A percentile compares a stretch with the other conserved stretches of the same genome.
Conservation (phyloP, 495 filamentous ascomycete species). For the Tuber calosporum region DNA sequence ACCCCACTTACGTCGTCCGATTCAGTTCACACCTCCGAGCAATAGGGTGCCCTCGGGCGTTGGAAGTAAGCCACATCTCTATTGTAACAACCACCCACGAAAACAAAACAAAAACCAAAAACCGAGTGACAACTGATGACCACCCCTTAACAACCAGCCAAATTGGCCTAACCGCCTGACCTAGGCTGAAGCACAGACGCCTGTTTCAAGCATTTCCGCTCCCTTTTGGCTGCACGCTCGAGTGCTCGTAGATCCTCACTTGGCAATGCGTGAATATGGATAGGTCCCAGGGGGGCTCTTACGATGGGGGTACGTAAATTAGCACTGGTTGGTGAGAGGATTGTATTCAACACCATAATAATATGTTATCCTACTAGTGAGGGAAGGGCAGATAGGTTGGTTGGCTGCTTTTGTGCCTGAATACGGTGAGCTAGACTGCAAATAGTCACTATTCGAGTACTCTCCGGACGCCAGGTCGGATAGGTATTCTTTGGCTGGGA, state of each 20-base stretch:
- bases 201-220: not conserved
- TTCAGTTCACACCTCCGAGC: not conserved
- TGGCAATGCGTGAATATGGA: not conserved
- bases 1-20: not conserved
- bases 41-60: not conserved
- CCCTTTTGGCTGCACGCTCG: not conserved
- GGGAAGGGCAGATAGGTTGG: too few species aligned
- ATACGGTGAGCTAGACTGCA: too few species aligned
- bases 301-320: too few species aligned
- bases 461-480: too few species aligned
- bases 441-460: too few species aligned
- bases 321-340: too few species aligned
- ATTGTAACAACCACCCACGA: not conserved
- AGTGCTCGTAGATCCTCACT: too few species aligned
- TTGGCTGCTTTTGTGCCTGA: too few species aligned
- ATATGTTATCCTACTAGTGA: too few species aligned
- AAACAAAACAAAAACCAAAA: not conserved
- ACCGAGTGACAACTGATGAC: not conserved
- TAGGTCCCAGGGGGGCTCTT: not conserved
- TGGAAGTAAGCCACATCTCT: too few species aligned
- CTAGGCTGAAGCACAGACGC: not conserved
- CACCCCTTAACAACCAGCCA: not conserved
- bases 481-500: too few species aligned
- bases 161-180: not conserved
- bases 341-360: too few species aligned